phyloP scores from a whole-genome alignment of 2,329 filamentous ascomycete species.

The Microdochium bolleyi region DNA sequence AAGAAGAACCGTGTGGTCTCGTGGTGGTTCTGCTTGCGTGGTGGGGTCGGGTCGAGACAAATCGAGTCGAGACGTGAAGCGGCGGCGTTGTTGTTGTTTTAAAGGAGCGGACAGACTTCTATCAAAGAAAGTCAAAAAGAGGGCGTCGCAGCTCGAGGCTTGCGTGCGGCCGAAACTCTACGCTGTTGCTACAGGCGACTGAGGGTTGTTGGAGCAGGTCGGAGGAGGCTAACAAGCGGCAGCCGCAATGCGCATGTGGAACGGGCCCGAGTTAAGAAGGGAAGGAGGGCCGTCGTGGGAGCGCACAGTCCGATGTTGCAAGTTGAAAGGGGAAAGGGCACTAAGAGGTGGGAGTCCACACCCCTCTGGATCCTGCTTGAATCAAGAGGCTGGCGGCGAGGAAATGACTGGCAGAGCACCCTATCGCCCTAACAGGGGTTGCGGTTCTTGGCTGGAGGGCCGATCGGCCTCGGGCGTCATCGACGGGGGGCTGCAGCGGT shows the following conservation, averaged over 20 bases:
- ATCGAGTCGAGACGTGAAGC: background rate
- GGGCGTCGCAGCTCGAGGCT: background rate
- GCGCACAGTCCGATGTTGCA: too few relatives aligned
- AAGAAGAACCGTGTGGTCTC: background rate
- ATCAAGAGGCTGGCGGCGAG: too few relatives aligned
- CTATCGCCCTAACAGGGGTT: too few relatives aligned
- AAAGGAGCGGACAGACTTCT: conserved; percentile 25
- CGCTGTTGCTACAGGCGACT: background rate
- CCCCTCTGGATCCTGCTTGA: too few relatives aligned
- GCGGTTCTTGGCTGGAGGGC: too few relatives aligned
- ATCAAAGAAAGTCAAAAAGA: conserved; percentile 20
- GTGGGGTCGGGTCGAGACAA: background rate
- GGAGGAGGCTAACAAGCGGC: background rate
- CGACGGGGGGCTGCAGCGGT: too few relatives aligned
- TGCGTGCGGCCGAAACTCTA: background rate
- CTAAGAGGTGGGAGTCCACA: too few relatives aligned
- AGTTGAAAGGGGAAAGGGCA: too few relatives aligned
- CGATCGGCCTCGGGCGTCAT: too few relatives aligned
- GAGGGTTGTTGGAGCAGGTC: background rate
- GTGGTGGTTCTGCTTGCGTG: background rate
- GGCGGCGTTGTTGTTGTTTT: conserved; percentile 11
- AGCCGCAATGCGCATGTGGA: background rate
- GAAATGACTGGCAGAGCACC: too few relatives aligned
- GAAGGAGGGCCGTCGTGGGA: too few relatives aligned
- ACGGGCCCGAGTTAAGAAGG: too few relatives aligned